Evolutionary conservation across 2,329 filamentous ascomycete species (phyloP).

Genomic region (Cadophora sp.): DNA sequence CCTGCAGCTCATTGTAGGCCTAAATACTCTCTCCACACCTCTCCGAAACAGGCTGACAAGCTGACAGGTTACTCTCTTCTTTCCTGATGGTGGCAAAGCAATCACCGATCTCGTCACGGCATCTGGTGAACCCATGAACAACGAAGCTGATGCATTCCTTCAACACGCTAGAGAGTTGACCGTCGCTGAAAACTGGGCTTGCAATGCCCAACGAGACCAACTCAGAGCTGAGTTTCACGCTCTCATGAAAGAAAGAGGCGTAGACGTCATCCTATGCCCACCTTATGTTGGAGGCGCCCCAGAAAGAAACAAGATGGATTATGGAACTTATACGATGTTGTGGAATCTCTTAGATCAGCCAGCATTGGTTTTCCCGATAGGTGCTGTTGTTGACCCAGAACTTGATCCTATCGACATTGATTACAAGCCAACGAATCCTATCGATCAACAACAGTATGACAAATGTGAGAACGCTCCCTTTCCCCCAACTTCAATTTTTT

Average conservation of each 20-base stretch:
- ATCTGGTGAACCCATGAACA: conserved; percentile 30
- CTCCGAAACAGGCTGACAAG: background rate
- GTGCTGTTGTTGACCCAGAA: conserved; percentile 19
- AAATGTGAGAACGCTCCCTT: conserved; percentile 9
- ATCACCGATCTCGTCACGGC: conserved; percentile 19
- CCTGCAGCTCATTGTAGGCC: conserved; percentile 12
- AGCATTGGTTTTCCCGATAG: conserved; percentile 31
- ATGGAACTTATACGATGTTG: conserved; percentile 54
- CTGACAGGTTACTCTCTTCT: background rate
- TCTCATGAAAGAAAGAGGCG: conserved; percentile 29
- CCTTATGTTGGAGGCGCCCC: conserved; percentile 59
- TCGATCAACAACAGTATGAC: conserved; percentile 25
- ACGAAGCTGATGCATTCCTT: conserved; percentile 20
- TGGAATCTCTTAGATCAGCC: conserved; percentile 38
- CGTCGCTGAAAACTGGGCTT: conserved; percentile 27
- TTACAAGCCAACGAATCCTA: conserved; percentile 25
- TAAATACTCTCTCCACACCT: conserved; percentile 25
- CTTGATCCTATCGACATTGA: conserved; percentile 24
- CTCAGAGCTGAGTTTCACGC: conserved; percentile 29
- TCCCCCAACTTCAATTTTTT: background rate
- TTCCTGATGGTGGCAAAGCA: background rate
- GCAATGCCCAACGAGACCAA: conserved; percentile 29
- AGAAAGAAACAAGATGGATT: conserved; percentile 54
- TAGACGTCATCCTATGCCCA: conserved; percentile 58
- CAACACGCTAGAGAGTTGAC: conserved; percentile 18